phyloP scores from a whole-genome alignment of 306 rosid genomes.

The Pyrus pyrifolia region DNA sequence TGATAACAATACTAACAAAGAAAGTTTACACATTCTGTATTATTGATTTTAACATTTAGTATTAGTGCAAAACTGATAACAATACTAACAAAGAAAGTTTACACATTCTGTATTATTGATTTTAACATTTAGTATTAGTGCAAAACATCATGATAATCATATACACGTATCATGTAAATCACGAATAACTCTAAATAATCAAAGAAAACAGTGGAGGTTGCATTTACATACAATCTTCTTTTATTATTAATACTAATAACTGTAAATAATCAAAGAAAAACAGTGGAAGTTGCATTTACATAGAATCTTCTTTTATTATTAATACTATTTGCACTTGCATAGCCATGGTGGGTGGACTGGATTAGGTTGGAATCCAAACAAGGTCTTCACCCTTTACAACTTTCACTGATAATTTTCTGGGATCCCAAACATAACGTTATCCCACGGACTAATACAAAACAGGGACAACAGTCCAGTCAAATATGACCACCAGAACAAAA shows the following conservation, averaged over 20 bases:
- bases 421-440: not conserved
- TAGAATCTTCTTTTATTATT: not conserved
- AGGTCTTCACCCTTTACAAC: not conserved
- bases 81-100: too few species aligned
- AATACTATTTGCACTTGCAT: not conserved
- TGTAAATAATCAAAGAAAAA: too few species aligned
- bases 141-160: rapidly evolving
- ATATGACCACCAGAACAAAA: conserved; percentile 1
- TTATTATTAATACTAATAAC: not conserved
- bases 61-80: too few species aligned
- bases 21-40: too few species aligned
- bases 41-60: too few species aligned
- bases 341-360: not conserved
- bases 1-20: not conserved
- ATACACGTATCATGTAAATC: too few species aligned
- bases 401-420: not conserved
- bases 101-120: too few species aligned
- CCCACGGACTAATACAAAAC: conserved; percentile 6
- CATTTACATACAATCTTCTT: not conserved
- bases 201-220: not conserved
- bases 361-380: conserved; percentile 5
- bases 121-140: too few species aligned
- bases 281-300: not conserved
- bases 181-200: not conserved
- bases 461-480: not conserved